Base-by-base conservation (phyloP, 2,329 filamentous ascomycete species). In the Septoria linicola region DNA sequence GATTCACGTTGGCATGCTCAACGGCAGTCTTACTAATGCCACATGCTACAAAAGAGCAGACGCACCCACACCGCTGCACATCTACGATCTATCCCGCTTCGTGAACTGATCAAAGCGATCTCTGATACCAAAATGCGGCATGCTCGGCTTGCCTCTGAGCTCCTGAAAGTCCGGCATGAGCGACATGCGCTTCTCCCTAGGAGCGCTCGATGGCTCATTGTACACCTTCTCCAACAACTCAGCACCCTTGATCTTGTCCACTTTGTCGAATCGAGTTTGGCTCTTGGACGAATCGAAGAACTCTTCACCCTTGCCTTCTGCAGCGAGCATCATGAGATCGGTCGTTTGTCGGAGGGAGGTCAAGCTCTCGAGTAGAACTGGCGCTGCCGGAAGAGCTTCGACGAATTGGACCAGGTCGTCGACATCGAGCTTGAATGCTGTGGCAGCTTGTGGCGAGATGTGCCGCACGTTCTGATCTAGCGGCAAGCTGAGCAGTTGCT, bases 291-390 rank as follows among this genome's bases (percentile, higher is more conserved):
- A 86, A 66, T 99, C 93, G 68, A 93, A 99, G 70, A 96, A 99
- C 69, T 97, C 92, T 59, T 97, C 91, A 7, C 67, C 68, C n/a
- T 89, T 83, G 63, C 95, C 95, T 34, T 95, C 89, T 1, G 61
- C 62, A 1, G 65, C 66, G 1, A 80, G 73, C 65, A 88, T 84
- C 80, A 99, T 87, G 20, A 99, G 78, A 53, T 87, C 83, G 40
- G 96, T 86, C 1, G 93, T 97, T 74, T 99, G 93, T 62, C 92
- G 85, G 30, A 99, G 76, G 72, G 97, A 93, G 63, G 96, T 91
- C 32, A 99, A 75, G 60, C 95, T 93, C 65, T 93, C 87, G 56
- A 87, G 81, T 16, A 99, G 76, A 72, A 95, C 91, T n/a, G 85
- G 84, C 4, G 95, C 92, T 59, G 90, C 87, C 2, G 63, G 63